Percentiles rank a stretch among this genome's conserved stretches.
Conservation (phyloP, 352 stramenopile species). For the Thraustochytrium sp. region DNA sequence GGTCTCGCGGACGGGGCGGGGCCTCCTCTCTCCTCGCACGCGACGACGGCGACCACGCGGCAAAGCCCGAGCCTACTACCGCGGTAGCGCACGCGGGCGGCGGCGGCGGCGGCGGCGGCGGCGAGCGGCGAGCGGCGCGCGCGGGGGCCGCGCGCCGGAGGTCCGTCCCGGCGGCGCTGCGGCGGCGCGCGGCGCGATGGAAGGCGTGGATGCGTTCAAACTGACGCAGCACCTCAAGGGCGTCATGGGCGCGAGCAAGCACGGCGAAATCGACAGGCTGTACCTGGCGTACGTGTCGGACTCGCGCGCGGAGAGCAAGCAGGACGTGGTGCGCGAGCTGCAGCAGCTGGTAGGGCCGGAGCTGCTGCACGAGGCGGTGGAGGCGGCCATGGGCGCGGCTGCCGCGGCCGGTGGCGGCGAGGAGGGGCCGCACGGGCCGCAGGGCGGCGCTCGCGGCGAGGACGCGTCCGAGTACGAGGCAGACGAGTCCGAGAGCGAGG, state of each 20-base stretch:
- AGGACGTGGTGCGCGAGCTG: background rate
- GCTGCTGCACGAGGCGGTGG: background rate
- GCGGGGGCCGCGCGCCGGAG: too few species aligned
- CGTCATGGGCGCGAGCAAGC: background rate
- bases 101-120: too few species aligned
- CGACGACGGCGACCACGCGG: too few species aligned
- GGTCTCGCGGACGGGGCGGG: too few species aligned
- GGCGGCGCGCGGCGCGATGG: background rate
- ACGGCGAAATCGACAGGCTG: constrained; percentile 17
- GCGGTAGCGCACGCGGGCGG: background rate
- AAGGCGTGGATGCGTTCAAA: background rate
- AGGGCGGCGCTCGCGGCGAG: background rate
- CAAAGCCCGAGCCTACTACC: too few species aligned
- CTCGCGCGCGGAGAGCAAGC: background rate
- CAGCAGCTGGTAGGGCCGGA: background rate
- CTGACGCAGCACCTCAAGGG: background rate
- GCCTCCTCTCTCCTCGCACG: too few species aligned
- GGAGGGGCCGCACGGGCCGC: background rate
- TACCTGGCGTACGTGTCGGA: constrained; percentile 5
- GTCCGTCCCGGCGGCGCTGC: too few species aligned
- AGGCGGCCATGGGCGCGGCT: background rate
- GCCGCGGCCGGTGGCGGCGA: background rate
- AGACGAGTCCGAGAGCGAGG: constrained; percentile 14
- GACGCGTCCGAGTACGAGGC: constrained; percentile 26
- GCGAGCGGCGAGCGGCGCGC: background rate